These are phyloP conservation scores for Fraxinus xanthoxyloides DNA, from an alignment of 305 asterid genomes.

Conservation along the genomic window DNA sequence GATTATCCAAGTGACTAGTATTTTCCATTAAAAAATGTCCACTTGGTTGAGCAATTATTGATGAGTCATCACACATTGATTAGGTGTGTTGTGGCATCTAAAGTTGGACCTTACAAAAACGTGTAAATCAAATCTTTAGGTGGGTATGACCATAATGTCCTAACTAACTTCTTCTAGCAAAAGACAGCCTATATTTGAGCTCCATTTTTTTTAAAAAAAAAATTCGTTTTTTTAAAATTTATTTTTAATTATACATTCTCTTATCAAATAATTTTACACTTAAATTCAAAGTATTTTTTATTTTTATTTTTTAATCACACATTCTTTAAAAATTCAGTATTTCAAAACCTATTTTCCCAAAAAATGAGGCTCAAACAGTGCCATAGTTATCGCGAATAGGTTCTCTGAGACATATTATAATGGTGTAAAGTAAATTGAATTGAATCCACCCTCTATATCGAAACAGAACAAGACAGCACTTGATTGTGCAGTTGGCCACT, in stretches of 20 bases:
- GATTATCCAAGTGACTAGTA: too few relatives aligned
- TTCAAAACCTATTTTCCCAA: too few relatives aligned
- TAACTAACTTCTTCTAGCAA: constrained; percentile 13
- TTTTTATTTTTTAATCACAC: too few relatives aligned
- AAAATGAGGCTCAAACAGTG: too few relatives aligned
- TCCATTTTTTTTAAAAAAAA: too few relatives aligned
- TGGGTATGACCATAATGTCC: not conserved
- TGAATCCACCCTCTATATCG: not conserved
- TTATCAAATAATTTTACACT: too few relatives aligned
- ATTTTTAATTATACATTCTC: too few relatives aligned
- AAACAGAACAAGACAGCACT: not conserved
- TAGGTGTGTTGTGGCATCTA: not conserved
- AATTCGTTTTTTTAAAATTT: too few relatives aligned
- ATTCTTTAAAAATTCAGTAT: too few relatives aligned
- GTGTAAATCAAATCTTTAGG: not conserved
- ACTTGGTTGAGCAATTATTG: not conserved
- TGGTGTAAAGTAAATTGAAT: not conserved
- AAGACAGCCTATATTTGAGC: not conserved
- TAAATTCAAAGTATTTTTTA: too few relatives aligned
- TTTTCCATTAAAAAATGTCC: not conserved
- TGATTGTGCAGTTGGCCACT: not conserved
- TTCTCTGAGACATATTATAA: not conserved
- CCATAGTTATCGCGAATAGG: too few relatives aligned
- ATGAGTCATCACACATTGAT: not conserved
- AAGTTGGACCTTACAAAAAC: constrained; percentile 12